A percentile compares a stretch with the other conserved stretches of the same genome.
Conservation (phyloP, 148 eudicot genomes). For the Oxyria digyna region DNA sequence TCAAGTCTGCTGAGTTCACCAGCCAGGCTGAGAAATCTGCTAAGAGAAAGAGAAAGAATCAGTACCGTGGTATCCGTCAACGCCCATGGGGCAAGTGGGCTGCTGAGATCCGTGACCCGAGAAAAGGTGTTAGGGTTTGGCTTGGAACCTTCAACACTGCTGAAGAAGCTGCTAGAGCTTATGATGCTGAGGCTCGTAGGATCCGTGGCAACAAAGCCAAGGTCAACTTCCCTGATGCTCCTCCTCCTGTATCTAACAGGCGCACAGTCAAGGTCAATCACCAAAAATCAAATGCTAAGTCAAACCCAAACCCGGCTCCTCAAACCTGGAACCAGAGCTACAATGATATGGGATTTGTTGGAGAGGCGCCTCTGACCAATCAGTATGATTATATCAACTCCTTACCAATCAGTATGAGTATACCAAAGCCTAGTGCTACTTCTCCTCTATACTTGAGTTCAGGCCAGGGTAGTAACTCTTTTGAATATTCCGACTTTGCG, state of each 20-base stretch:
- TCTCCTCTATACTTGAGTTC: conserved; percentile 33
- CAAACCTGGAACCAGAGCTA: conserved; percentile 24
- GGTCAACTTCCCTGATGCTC: conserved; percentile 74
- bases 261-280: conserved; percentile 25
- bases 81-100: conserved; percentile 99
- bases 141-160: conserved; percentile 97
- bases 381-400: conserved; percentile 20
- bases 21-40: conserved; percentile 49
- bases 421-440: conserved; percentile 16
- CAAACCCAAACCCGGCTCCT: conserved; percentile 17
- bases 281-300: conserved; percentile 19
- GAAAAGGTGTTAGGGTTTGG: conserved; percentile 96
- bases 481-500: conserved; percentile 59
- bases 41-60: conserved; percentile 79
- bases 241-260: conserved; percentile 28
- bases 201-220: conserved; percentile 96
- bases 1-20: conserved; percentile 29
- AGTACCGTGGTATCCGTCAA: conserved; percentile 88
- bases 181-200: conserved; percentile 88
- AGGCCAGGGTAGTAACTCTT: conserved; percentile 73
- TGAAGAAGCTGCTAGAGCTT: conserved; percentile 98
- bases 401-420: conserved; percentile 14
- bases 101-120: conserved; percentile 98
- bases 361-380: conserved; percentile 50
- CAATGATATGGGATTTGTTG: conserved; percentile 23